phyloP scores from a whole-genome alignment of 2,329 filamentous ascomycete species.

The Xylariaceae sp. region DNA sequence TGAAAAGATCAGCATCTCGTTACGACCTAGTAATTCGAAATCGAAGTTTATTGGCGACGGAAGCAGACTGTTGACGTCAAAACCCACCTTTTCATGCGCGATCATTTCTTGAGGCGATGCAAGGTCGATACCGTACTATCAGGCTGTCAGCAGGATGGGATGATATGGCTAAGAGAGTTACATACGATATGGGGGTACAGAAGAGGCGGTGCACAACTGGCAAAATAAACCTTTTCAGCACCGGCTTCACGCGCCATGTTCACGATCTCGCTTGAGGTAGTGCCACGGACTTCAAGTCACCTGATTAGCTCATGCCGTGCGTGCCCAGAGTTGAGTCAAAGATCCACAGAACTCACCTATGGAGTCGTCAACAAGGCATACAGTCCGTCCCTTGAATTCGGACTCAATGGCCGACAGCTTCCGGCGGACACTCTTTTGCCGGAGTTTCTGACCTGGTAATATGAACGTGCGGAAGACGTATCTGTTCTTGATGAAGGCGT shows the following conservation, averaged over 20 bases:
- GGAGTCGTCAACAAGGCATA: constrained; percentile 83
- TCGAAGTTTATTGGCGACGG: neutral
- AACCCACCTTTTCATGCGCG: constrained; percentile 59
- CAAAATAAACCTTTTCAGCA: constrained; percentile 77
- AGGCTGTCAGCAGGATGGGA: constrained; percentile 1
- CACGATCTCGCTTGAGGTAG: constrained; percentile 74
- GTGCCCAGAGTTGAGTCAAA: no score
- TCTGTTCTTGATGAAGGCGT: constrained; percentile 39
- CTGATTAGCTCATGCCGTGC: constrained; percentile 2
- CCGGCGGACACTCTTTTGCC: constrained; percentile 81
- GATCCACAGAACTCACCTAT: constrained; percentile 42
- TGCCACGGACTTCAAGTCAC: constrained; percentile 61
- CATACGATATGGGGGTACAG: constrained; percentile 82
- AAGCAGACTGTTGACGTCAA: constrained; percentile 33
- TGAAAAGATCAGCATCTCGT: neutral
- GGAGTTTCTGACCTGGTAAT: constrained; percentile 65
- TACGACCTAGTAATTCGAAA: fast-evolving
- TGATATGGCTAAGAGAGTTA: neutral
- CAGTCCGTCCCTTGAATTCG: constrained; percentile 76
- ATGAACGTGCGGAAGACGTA: constrained; percentile 62
- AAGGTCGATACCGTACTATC: constrained; percentile 58
- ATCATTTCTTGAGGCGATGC: constrained; percentile 68
- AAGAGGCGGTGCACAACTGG: constrained; percentile 76
- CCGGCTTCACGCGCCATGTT: constrained; percentile 81
- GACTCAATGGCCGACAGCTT: constrained; percentile 84